These are phyloP conservation scores for Toxoplasma gondii DNA, from an alignment of 169 alveolate species.

Conservation along the genomic window DNA sequence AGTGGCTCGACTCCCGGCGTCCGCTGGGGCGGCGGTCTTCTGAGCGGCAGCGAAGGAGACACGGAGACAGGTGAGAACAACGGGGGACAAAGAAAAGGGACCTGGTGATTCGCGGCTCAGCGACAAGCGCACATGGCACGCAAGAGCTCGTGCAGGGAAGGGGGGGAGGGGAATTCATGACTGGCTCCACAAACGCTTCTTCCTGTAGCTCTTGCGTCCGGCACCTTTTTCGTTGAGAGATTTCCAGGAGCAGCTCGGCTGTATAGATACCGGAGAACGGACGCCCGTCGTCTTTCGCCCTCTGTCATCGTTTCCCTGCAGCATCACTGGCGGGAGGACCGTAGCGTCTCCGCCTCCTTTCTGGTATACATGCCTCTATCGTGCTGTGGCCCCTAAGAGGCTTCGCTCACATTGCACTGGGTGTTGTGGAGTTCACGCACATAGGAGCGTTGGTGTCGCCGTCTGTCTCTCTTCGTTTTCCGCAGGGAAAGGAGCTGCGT, in stretches of 20 bases:
- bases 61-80: background rate
- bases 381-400: background rate
- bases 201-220: no score
- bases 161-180: background rate
- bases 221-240: no score
- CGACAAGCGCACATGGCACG: background rate
- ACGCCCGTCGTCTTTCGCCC: no score
- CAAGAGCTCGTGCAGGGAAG: background rate
- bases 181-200: no score
- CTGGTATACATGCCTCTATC: background rate
- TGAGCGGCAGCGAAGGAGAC: background rate
- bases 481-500: background rate
- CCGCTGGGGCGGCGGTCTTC: slow-evolving; percentile 29
- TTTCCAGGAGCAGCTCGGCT: no score
- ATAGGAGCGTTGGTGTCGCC: background rate
- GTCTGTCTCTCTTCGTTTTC: background rate
- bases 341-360: background rate
- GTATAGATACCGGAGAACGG: no score
- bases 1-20: background rate
- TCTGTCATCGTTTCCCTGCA: no score
- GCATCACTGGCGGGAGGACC: no score
- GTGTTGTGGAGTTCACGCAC: no score
- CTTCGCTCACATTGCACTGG: no score
- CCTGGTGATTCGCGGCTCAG: background rate
- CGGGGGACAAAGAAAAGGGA: background rate